These are phyloP conservation scores for Pontederia paniculata DNA, from an alignment of 176 grass and related monocot species.

Conservation along the genomic window DNA sequence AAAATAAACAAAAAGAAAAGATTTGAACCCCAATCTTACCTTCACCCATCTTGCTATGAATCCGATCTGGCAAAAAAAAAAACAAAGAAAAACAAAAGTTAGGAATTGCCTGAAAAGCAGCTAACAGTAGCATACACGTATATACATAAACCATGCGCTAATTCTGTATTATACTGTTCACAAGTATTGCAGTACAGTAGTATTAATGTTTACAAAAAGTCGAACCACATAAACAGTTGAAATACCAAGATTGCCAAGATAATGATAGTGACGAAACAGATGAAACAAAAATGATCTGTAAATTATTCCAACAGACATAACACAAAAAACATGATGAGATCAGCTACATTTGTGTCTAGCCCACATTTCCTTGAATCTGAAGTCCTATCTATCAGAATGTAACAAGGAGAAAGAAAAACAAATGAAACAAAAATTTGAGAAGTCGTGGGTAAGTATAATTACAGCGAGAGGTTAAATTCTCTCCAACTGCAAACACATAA, in stretches of 20 bases:
- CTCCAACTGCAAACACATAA: constrained; percentile 23
- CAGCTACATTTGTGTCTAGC: too few species aligned
- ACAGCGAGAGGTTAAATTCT: constrained; percentile 25
- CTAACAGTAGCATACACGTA: background rate
- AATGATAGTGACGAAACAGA: too few species aligned
- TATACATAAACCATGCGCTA: background rate
- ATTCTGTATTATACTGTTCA: background rate
- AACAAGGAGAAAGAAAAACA: background rate
- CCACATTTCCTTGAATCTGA: background rate
- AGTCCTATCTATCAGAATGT: background rate
- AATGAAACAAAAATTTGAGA: background rate
- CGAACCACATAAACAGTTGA: too few species aligned
- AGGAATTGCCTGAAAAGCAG: background rate
- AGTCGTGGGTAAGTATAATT: constrained; percentile 7
- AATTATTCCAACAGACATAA: too few species aligned
- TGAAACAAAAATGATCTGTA: too few species aligned
- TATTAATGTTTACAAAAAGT: background rate
- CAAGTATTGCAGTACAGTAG: background rate
- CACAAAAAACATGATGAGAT: too few species aligned
- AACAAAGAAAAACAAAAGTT: background rate
- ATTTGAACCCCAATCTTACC: background rate
- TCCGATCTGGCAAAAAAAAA: constrained; percentile 15
- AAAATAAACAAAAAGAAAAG: background rate
- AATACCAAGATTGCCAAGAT: too few species aligned
- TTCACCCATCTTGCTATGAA: constrained; percentile 18